Evolutionary conservation across 192 early-diverging fungal species (phyloP), one percentile per base, ranked within the genome.

Genomic region (Coemansia sp.): DNA sequence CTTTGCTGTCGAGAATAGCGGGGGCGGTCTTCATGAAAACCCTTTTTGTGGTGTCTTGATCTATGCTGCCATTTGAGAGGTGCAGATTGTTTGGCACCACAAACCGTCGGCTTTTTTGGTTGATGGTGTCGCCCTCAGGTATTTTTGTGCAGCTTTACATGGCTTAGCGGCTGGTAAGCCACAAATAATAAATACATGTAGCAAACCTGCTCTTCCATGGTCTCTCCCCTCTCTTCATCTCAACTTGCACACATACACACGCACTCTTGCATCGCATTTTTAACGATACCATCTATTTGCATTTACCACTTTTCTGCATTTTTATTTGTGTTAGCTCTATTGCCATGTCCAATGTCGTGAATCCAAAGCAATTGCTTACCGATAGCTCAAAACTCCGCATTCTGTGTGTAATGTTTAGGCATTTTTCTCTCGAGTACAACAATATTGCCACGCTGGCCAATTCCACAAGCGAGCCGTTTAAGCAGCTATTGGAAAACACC

Each of bases 341-440:
- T 3, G 28, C 26, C 26, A 65, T 71, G 69, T 60, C 53, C 0
- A 33, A 43, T 10, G 4, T 10, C 9, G 3, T 59, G 39, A 61
- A 61, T 48, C 59, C 73, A 20, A 69, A 65, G 48, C 66, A 75
- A 10, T 14, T 69, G 10, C 55, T 76, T 34, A 60, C 64, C 7
- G 66, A 69, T 36, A 51, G 33, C 13, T 63, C 70, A 48, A 78
- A 78, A 60, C 63, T 73, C 34, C 63, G 70, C 13, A 68, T 78
- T 10, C 46, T 78, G 24, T 60, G 62, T 28, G 28, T 69, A 10
- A 78, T 78, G 76, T 73, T 66, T 31, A 60, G 59, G 33, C 50
- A 69, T 55, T 78, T 73, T 55, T 37, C n/a, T 3, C 42, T 73
- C 9, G 66, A 65, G 5, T 48, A 63, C 34, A 78, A 78, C 42